Evolutionary conservation across 2,329 filamentous ascomycete species (phyloP).

Genomic region (Neopestalotiopsis sp.): DNA sequence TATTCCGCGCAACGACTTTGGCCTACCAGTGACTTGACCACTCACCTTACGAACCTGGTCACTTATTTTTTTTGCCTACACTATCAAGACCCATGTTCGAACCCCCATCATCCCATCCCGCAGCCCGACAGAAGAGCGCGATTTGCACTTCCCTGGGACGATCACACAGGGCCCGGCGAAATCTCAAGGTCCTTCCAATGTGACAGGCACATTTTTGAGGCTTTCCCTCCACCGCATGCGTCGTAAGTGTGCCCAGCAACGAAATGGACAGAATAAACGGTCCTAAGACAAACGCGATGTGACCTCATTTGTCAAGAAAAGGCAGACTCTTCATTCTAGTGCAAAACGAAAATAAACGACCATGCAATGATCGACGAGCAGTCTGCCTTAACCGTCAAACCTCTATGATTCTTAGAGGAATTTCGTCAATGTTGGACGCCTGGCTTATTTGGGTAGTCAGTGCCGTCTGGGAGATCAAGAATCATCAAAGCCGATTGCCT

Average conservation of each 20-base stretch:
- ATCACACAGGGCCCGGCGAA: not conserved
- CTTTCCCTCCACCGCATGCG: not conserved
- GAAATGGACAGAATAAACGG: not conserved
- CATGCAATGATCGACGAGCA: not conserved
- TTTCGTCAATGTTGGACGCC: not conserved
- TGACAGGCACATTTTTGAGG: not conserved
- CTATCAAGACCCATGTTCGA: not conserved
- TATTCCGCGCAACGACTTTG: not conserved
- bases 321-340: not conserved
- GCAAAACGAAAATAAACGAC: not conserved
- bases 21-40: too few species aligned
- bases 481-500: not conserved
- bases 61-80: too few species aligned
- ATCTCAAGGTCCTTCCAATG: conserved; percentile 2
- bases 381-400: not conserved
- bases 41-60: too few species aligned
- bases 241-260: not conserved
- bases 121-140: not conserved
- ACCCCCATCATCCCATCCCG: not conserved
- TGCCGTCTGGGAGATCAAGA: not conserved
- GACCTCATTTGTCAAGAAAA: not conserved
- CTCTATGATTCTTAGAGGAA: not conserved
- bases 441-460: not conserved
- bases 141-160: not conserved
- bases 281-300: not conserved